These are phyloP conservation scores for Oxytropis ochrocephala DNA, from an alignment of 306 rosid genomes.

Conservation along the genomic window DNA sequence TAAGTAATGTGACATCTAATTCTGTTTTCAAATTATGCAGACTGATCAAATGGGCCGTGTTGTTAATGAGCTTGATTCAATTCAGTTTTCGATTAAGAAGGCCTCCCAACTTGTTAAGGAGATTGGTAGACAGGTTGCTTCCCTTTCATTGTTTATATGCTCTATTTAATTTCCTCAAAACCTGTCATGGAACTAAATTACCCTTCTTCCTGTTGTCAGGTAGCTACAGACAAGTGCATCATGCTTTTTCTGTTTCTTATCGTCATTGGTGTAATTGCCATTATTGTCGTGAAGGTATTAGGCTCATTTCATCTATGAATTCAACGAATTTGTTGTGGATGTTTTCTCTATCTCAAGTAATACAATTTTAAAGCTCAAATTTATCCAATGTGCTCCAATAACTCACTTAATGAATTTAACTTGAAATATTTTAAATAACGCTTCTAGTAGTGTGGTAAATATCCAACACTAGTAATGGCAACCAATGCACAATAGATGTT, in stretches of 20 bases:
- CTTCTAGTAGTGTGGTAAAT: neutral
- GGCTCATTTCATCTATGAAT: conserved; percentile 5
- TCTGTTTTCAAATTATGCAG: conserved; percentile 39
- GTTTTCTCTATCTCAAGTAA: neutral
- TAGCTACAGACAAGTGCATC: conserved; percentile 99
- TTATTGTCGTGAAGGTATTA: conserved; percentile 88
- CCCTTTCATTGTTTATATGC: neutral
- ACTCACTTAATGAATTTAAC: neutral
- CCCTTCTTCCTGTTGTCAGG: conserved; percentile 40
- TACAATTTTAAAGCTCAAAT: neutral
- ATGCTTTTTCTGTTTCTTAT: conserved; percentile 87
- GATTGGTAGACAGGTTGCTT: conserved; percentile 93
- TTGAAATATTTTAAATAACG: neutral
- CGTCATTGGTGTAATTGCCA: conserved; percentile 91
- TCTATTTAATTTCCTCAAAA: neutral
- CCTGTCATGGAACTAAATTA: conserved; percentile 9
- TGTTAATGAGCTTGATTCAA: conserved; percentile 95
- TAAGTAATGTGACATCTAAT: conserved; percentile 21
- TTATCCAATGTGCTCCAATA: neutral
- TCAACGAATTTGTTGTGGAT: neutral
- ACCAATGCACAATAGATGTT: too few species aligned
- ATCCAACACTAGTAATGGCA: too few species aligned
- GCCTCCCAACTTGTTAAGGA: conserved; percentile 98
- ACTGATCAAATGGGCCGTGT: conserved; percentile 98
- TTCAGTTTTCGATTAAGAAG: conserved; percentile 94